These are phyloP conservation scores for Aegilops speltoides DNA, from an alignment of 176 grass and related monocot species.

Conservation along the genomic window DNA sequence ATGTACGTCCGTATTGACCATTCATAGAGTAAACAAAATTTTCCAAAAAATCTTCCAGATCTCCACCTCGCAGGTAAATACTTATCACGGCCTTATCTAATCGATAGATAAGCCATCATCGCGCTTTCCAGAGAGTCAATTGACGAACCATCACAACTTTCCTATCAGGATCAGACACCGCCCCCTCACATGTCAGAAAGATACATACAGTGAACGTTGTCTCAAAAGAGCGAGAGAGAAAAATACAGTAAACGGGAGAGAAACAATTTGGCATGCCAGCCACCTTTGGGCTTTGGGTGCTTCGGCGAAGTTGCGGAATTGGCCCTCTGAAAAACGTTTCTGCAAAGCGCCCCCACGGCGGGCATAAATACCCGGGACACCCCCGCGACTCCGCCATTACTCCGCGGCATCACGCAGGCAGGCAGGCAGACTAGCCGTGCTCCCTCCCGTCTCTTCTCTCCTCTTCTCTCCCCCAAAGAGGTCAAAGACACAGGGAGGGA, in stretches of 20 bases:
- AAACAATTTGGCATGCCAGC: too few species aligned
- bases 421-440: not conserved
- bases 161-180: not conserved
- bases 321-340: too few species aligned
- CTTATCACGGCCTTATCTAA: not conserved
- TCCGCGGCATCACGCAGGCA: not conserved
- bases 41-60: not conserved
- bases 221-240: too few species aligned
- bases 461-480: not conserved
- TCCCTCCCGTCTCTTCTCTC: not conserved
- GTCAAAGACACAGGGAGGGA: not conserved
- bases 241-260: too few species aligned
- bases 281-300: too few species aligned
- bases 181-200: too few species aligned
- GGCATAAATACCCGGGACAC: conserved; percentile 36
- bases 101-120: not conserved
- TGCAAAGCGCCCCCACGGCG: not conserved
- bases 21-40: not conserved
- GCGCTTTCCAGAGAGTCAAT: not conserved
- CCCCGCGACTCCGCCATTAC: conserved; percentile 4
- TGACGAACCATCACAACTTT: not conserved
- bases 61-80: not conserved
- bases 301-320: too few species aligned
- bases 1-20: not conserved
- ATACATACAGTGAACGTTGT: too few species aligned